Evolutionary conservation across 2,329 filamentous ascomycete species (phyloP).

Genomic region (Colletotrichum viniferum): DNA sequence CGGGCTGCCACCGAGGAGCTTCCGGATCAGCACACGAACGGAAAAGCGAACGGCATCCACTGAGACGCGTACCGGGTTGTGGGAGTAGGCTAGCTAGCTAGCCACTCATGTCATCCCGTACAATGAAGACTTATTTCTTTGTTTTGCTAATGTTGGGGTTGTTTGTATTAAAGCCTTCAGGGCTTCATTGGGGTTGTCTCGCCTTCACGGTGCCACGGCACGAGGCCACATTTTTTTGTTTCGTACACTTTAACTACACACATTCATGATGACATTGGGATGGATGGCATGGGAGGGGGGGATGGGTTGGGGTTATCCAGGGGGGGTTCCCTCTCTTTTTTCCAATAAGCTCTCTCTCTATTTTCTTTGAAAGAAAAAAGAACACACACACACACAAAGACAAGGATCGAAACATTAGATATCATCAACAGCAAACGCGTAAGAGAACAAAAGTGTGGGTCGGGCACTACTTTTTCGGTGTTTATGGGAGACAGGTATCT

Average conservation of each 20-base stretch:
- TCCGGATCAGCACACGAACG: conserved; percentile 13
- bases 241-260: not conserved
- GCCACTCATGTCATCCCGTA: not conserved
- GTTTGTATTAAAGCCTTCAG: not conserved
- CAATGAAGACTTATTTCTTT: not conserved
- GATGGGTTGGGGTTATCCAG: not conserved
- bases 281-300: not conserved
- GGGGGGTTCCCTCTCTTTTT: not conserved
- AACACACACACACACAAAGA: not conserved
- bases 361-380: not conserved
- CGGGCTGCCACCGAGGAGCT: conserved; percentile 2
- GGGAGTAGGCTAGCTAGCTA: not conserved
- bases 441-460: not conserved
- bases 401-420: not conserved
- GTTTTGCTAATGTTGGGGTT: not conserved
- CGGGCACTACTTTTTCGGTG: not conserved
- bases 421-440: not conserved
- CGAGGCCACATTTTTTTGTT: not conserved
- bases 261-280: conserved; percentile 1
- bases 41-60: conserved; percentile 19
- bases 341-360: not conserved
- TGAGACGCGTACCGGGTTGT: not conserved
- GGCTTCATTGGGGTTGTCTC: not conserved
- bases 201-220: not conserved
- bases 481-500: not conserved